phyloP scores from a whole-genome alignment of 495 filamentous ascomycete species.

The Articulospora tetracladia region DNA sequence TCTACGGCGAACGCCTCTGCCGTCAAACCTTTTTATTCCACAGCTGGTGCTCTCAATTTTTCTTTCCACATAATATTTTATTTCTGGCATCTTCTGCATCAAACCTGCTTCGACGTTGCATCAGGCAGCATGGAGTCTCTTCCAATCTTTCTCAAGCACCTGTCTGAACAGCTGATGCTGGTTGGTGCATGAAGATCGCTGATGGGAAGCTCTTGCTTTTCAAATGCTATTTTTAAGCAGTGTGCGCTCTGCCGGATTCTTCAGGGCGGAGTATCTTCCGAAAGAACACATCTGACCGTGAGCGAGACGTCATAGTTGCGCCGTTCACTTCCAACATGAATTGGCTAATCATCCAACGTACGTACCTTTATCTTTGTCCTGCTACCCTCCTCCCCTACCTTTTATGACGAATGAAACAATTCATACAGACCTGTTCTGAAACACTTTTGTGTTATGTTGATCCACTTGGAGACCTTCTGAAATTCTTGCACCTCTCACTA shows the following conservation, averaged over 20 bases:
- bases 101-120: neutral
- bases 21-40: neutral
- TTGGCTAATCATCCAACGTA: neutral
- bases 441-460: slow-evolving; percentile 34
- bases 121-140: no score
- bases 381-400: neutral
- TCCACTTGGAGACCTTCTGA: slow-evolving; percentile 30
- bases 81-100: neutral
- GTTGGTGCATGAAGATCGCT: no score
- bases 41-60: neutral
- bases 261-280: neutral
- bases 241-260: neutral
- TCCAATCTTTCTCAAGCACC: no score
- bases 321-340: neutral
- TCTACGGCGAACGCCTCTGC: neutral
- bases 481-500: neutral
- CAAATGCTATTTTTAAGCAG: no score
- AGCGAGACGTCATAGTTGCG: neutral
- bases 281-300: neutral
- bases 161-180: no score
- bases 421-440: slow-evolving; percentile 60
- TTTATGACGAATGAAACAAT: slow-evolving; percentile 38
- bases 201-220: no score
- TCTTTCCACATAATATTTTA: neutral
- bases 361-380: neutral